These are phyloP conservation scores for Taiwanofungus camphoratus DNA, from an alignment of 1,284 basidiomycete species.

Conservation along the genomic window DNA sequence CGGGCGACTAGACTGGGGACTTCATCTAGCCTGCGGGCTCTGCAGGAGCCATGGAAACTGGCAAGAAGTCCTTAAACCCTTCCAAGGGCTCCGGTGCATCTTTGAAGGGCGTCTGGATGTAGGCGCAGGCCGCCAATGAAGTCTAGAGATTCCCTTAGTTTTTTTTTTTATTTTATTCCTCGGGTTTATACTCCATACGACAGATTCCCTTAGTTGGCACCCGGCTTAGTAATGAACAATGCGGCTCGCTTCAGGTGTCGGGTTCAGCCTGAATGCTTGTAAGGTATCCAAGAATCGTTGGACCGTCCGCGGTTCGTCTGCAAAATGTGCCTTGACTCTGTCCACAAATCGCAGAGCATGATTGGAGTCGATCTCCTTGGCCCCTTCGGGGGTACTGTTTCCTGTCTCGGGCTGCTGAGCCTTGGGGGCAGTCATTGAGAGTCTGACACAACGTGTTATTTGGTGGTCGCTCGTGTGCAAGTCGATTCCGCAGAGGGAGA, in stretches of 20 bases:
- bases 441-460: slow-evolving; percentile 12
- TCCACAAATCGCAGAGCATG: slow-evolving; percentile 98
- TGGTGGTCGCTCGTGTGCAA: slow-evolving; percentile 7
- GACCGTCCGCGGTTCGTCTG: slow-evolving; percentile 92
- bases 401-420: slow-evolving; percentile 51
- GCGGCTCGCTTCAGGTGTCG: slow-evolving; percentile 77
- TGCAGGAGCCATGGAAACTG: slow-evolving; percentile 50
- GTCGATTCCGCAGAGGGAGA: slow-evolving; percentile 15
- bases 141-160: slow-evolving; percentile 39
- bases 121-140: slow-evolving; percentile 88
- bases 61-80: slow-evolving; percentile 97
- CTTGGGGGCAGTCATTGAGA: slow-evolving; percentile 44
- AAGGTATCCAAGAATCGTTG: slow-evolving; percentile 98
- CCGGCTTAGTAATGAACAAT: slow-evolving; percentile 1
- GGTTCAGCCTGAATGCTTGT: slow-evolving; percentile 91
- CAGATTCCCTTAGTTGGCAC: slow-evolving; percentile 3
- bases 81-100: slow-evolving; percentile 88
- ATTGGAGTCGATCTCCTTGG: slow-evolving; percentile 78
- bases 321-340: slow-evolving; percentile 95
- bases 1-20: too few relatives aligned
- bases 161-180: too few relatives aligned
- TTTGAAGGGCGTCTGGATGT: slow-evolving; percentile 90
- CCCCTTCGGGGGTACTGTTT: slow-evolving; percentile 28
- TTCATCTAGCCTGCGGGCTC: slow-evolving; percentile 32
- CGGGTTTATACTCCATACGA: too few relatives aligned